phyloP scores from a whole-genome alignment of 2,329 filamentous ascomycete species.

The Penicillium rolfsii region DNA sequence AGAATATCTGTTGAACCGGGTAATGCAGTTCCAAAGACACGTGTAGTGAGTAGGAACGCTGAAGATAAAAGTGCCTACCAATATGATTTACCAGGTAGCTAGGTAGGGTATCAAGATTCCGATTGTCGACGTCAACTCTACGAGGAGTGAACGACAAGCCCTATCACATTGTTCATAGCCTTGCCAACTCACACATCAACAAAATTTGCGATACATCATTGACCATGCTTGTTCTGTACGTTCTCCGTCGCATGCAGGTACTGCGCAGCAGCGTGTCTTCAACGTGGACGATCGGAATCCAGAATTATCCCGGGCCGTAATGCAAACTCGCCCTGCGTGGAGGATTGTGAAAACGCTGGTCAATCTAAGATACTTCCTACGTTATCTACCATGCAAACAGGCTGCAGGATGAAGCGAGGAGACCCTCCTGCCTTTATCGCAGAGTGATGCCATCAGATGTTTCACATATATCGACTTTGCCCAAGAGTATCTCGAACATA shows the following conservation, averaged over 20 bases:
- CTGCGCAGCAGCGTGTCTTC: not conserved
- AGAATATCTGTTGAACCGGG: not conserved
- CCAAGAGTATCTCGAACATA: not conserved
- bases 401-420: not conserved
- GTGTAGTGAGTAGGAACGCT: no score
- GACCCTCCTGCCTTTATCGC: no score
- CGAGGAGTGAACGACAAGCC: not conserved
- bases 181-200: not conserved
- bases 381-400: not conserved
- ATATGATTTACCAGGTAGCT: slow-evolving; percentile 8
- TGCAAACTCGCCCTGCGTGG: not conserved
- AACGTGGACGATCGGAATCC: not conserved
- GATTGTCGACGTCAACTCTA: not conserved
- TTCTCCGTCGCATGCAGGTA: not conserved
- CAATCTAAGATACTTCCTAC: not conserved
- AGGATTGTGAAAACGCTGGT: not conserved
- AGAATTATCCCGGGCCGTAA: not conserved
- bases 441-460: not conserved
- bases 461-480: not conserved
- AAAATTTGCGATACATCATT: not conserved
- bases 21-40: no score
- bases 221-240: not conserved
- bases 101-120: not conserved
- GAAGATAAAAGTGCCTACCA: not conserved
- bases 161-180: not conserved